Conservation (phyloP, 306 rosid species). For the Echinosophora koreensis region DNA sequence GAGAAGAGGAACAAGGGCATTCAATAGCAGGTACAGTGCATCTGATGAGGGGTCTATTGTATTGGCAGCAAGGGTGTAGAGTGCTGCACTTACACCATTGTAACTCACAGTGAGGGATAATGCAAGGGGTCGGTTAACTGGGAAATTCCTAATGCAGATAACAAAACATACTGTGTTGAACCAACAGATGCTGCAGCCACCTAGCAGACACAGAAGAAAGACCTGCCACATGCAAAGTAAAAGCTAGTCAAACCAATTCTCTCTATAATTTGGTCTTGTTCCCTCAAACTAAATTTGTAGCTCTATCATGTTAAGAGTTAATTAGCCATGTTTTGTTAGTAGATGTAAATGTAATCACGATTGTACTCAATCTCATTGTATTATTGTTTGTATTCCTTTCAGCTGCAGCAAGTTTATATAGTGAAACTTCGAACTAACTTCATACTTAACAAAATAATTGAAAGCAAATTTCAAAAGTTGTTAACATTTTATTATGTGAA, state of each 20-base stretch:
- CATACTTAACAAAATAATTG: background rate
- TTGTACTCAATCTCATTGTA: background rate
- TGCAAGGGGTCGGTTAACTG: constrained; percentile 82
- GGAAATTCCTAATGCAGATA: constrained; percentile 89
- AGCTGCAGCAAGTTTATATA: background rate
- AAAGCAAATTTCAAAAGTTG: background rate
- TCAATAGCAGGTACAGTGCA: constrained; percentile 67
- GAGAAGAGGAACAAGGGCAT: constrained; percentile 80
- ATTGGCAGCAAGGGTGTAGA: constrained; percentile 84
- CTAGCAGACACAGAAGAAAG: constrained; percentile 74
- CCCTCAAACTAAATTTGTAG: too few species aligned
- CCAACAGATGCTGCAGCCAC: constrained; percentile 98
- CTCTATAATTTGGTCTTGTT: background rate
- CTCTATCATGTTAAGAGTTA: background rate
- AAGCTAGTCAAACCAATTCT: constrained; percentile 43
- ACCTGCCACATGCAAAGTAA: constrained; percentile 60
- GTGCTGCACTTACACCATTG: constrained; percentile 98
- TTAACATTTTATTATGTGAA: background rate
- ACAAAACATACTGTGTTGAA: constrained; percentile 97
- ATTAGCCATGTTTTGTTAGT: background rate
- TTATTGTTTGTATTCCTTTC: background rate
- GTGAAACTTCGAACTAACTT: background rate
- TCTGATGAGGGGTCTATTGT: constrained; percentile 74
- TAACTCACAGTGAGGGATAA: constrained; percentile 89
- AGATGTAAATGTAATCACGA: background rate